These are phyloP conservation scores for Hygrophorus russula DNA, from an alignment of 768 basidiomycete genomes.

Conservation along the genomic window DNA sequence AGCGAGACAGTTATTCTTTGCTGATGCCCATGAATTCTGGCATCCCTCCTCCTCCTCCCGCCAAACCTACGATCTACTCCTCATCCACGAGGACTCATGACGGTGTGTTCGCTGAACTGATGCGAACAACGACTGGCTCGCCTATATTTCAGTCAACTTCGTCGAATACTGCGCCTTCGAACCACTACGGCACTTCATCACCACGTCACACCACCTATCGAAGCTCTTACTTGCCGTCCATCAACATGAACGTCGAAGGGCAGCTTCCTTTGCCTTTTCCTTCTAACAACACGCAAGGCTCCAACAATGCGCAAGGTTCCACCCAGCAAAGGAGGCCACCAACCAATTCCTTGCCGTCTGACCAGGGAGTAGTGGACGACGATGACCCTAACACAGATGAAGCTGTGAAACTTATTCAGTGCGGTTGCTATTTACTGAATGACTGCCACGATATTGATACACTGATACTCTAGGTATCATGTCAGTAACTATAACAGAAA, in stretches of 20 bases:
- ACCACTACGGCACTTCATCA: conserved; percentile 27
- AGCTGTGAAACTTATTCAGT: conserved; percentile 78
- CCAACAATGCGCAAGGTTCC: conserved; percentile 14
- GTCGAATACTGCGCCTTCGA: conserved; percentile 19
- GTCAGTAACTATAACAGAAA: conserved; percentile 84
- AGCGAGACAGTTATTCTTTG: conserved; percentile 41
- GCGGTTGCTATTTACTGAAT: conserved; percentile 14
- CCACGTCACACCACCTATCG: conserved; percentile 30
- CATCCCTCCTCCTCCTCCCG: conserved; percentile 18
- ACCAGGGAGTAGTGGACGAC: conserved; percentile 40
- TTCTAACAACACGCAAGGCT: conserved; percentile 14
- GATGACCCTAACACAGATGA: conserved; percentile 64
- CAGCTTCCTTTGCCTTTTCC: conserved; percentile 40
- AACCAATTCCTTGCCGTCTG: conserved; percentile 13
- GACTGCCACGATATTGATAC: not conserved
- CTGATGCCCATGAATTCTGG: conserved; percentile 42
- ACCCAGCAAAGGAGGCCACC: conserved; percentile 24
- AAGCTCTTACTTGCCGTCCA: conserved; percentile 41
- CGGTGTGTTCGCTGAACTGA: conserved; percentile 49
- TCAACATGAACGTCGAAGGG: conserved; percentile 48
- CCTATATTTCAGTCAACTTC: conserved; percentile 49
- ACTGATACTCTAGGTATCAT: conserved; percentile 53
- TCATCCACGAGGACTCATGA: conserved; percentile 26
- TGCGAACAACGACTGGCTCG: conserved; percentile 40
- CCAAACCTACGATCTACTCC: conserved; percentile 30